phyloP scores from a whole-genome alignment of 2,329 filamentous ascomycete genomes.

The Fusarium secorum region DNA sequence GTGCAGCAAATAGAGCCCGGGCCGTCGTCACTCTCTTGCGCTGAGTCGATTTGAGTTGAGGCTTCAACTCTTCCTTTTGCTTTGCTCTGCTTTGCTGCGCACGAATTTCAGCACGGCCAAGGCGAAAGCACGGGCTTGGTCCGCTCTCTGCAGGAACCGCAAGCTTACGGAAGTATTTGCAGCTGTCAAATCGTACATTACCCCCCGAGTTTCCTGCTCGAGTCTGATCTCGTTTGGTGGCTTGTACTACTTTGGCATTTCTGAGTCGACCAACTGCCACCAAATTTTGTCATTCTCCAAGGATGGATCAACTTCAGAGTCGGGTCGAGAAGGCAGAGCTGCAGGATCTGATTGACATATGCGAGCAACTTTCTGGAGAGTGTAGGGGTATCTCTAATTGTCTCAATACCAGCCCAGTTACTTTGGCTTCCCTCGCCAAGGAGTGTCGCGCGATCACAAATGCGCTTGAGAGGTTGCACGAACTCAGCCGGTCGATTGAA shows the following conservation, averaged over 20 bases:
- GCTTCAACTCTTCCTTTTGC: constrained; percentile 21
- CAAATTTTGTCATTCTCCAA: constrained; percentile 11
- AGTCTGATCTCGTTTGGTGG: background rate
- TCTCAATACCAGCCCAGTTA: constrained; percentile 42
- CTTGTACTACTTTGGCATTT: constrained; percentile 16
- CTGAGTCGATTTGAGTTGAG: constrained; percentile 1
- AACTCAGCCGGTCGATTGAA: constrained; percentile 36
- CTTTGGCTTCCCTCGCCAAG: constrained; percentile 37
- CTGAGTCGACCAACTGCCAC: constrained; percentile 10
- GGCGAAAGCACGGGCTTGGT: constrained; percentile 34
- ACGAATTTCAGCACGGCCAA: constrained; percentile 25
- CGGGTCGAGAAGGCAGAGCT: constrained; percentile 38
- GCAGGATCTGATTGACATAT: constrained; percentile 39
- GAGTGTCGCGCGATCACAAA: constrained; percentile 40
- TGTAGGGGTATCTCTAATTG: constrained; percentile 39
- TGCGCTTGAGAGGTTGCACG: constrained; percentile 40
- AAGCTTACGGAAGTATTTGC: constrained; percentile 14
- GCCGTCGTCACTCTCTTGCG: constrained; percentile 17
- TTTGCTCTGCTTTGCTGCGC: background rate
- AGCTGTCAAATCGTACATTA: constrained; percentile 34
- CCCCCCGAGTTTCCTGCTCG: constrained; percentile 19
- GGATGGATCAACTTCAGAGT: constrained; percentile 37
- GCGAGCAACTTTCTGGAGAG: constrained; percentile 39
- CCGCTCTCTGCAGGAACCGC: constrained; percentile 15
- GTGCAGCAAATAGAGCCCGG: constrained; percentile 27